These are phyloP conservation scores for Chlorencoelia australis DNA, from an alignment of 2,329 filamentous ascomycete species.

Conservation along the genomic window DNA sequence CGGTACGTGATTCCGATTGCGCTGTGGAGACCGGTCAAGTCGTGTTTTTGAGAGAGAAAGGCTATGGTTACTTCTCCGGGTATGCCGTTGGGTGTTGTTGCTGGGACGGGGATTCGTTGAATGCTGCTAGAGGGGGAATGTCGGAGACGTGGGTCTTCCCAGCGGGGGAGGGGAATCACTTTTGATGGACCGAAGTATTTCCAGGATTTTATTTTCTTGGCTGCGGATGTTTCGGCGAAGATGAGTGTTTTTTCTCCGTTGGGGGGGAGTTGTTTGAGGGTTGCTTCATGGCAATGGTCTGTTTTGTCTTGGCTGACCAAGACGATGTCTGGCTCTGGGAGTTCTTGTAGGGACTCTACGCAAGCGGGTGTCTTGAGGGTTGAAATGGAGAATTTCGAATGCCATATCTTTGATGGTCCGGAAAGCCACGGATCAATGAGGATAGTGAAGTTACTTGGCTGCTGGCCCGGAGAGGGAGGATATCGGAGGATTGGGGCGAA, in stretches of 20 bases:
- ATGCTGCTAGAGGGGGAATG: constrained; percentile 21
- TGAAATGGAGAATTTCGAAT: constrained; percentile 50
- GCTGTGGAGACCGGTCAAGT: constrained; percentile 51
- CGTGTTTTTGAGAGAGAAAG: constrained; percentile 50
- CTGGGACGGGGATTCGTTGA: constrained; percentile 41
- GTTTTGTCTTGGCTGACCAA: constrained; percentile 52
- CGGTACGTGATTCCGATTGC: constrained; percentile 65
- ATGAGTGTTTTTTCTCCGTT: constrained; percentile 48
- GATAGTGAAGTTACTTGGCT: constrained; percentile 49
- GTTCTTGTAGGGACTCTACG: constrained; percentile 44
- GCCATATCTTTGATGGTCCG: constrained; percentile 49
- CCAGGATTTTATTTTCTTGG: constrained; percentile 56
- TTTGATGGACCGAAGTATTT: constrained; percentile 51
- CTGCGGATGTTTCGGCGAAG: constrained; percentile 53
- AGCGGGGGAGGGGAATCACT: constrained; percentile 36
- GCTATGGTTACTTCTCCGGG: constrained; percentile 63
- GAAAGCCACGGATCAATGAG: constrained; percentile 64
- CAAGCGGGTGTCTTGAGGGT: constrained; percentile 44
- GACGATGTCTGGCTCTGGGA: constrained; percentile 45
- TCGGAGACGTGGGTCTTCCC: constrained; percentile 32
- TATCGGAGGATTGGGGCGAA: constrained; percentile 36
- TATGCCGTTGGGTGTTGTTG: constrained; percentile 40
- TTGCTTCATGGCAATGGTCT: constrained; percentile 62
- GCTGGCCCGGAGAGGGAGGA: constrained; percentile 24
- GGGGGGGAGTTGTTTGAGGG: constrained; percentile 51